Conservation (phyloP, 768 basidiomycete genomes). For the Punctularia strigosozonata region DNA sequence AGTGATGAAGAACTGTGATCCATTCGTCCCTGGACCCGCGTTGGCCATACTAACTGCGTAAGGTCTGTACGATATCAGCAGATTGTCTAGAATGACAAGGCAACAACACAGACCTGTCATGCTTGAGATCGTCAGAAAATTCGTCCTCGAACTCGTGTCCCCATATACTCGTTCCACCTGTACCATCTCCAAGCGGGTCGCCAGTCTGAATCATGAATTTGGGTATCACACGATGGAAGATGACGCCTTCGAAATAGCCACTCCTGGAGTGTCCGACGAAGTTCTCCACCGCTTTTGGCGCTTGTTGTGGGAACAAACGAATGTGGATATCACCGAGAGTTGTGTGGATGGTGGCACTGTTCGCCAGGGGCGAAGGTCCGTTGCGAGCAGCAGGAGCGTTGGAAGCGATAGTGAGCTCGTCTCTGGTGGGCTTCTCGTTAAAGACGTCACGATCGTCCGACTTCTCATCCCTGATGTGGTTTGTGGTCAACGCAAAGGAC, state of each 20-base stretch:
- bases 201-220: constrained; percentile 99
- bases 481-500: not conserved
- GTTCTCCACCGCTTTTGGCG: constrained; percentile 95
- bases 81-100: constrained; percentile 1
- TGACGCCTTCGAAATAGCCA: constrained; percentile 83
- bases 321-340: constrained; percentile 90
- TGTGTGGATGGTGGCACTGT: constrained; percentile 85
- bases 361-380: constrained; percentile 56
- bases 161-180: constrained; percentile 88
- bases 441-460: constrained; percentile 90
- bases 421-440: constrained; percentile 94
- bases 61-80: constrained; percentile 37
- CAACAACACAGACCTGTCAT: constrained; percentile 60
- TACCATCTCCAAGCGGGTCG: constrained; percentile 90
- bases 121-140: constrained; percentile 78
- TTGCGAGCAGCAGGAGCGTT: constrained; percentile 35
- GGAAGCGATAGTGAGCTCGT: constrained; percentile 83
- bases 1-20: constrained; percentile 97
- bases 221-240: constrained; percentile 96
- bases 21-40: constrained; percentile 82
- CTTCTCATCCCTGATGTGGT: constrained; percentile 57
- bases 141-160: constrained; percentile 88
- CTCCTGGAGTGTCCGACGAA: constrained; percentile 87
- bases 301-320: constrained; percentile 80
- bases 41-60: constrained; percentile 97